phyloP scores from a whole-genome alignment of 2,329 filamentous ascomycete species.

The Polytolypa hystricis region DNA sequence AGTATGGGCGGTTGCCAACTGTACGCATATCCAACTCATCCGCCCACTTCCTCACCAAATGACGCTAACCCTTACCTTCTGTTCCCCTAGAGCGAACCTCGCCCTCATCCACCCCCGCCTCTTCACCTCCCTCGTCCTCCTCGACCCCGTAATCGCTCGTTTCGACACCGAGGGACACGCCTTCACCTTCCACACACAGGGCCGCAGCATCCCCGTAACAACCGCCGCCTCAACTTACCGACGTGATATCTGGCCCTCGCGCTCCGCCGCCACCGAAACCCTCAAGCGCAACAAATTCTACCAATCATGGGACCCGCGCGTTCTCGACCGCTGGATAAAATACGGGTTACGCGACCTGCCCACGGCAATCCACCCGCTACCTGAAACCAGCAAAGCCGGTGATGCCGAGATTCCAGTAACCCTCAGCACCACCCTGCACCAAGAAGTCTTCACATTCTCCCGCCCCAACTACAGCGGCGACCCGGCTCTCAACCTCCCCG shows the following conservation, averaged over 20 bases:
- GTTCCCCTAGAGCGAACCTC: conserved; percentile 44
- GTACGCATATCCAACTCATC: conserved; percentile 16
- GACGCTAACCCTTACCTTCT: conserved; percentile 4
- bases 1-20: conserved; percentile 75
- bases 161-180: conserved; percentile 31
- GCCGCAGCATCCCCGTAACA: conserved; percentile 23
- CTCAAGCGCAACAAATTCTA: conserved; percentile 69
- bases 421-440: conserved; percentile 67
- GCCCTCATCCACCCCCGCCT: conserved; percentile 71
- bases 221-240: conserved; percentile 54
- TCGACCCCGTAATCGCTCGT: conserved; percentile 70
- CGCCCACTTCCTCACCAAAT: not conserved
- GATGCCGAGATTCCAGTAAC: conserved; percentile 46
- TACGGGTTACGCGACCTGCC: conserved; percentile 67
- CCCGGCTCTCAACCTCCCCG: conserved; percentile 21
- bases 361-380: conserved; percentile 37
- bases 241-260: conserved; percentile 72
- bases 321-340: conserved; percentile 60
- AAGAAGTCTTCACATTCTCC: conserved; percentile 56
- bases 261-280: conserved; percentile 52
- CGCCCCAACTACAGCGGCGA: conserved; percentile 51
- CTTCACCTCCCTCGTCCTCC: conserved; percentile 59
- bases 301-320: conserved; percentile 67
- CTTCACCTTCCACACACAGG: conserved; percentile 22
- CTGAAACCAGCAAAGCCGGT: conserved; percentile 36